These are phyloP conservation scores for Rubia tinctorum DNA, from an alignment of 305 asterid species.

Conservation along the genomic window DNA sequence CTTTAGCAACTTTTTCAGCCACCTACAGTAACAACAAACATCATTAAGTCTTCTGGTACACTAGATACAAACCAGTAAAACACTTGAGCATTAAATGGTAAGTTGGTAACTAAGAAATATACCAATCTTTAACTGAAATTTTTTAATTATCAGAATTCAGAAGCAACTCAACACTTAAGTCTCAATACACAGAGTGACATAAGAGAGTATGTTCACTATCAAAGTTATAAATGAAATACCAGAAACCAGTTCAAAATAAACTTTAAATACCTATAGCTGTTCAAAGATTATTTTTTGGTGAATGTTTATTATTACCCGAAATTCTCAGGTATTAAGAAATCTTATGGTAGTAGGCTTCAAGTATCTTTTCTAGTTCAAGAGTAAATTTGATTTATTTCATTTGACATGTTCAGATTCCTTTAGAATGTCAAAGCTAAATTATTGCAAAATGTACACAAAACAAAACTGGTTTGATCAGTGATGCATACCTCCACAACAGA, in stretches of 20 bases:
- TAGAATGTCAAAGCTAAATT: background rate
- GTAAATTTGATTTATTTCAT: background rate
- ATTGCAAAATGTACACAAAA: background rate
- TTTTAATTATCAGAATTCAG: background rate
- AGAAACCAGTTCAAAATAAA: background rate
- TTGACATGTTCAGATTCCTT: background rate
- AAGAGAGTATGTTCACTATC: background rate
- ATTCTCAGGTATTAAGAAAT: background rate
- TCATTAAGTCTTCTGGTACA: background rate
- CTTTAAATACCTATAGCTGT: background rate
- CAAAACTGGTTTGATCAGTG: background rate
- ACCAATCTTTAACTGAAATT: background rate
- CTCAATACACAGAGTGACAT: too few species aligned
- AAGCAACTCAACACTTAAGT: background rate
- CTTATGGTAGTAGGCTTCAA: background rate
- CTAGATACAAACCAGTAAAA: background rate
- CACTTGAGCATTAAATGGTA: background rate
- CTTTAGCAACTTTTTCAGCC: slow-evolving; percentile 85
- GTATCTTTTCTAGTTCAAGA: background rate
- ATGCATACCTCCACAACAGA: slow-evolving; percentile 74
- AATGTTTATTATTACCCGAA: background rate
- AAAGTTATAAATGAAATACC: background rate
- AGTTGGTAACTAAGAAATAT: background rate
- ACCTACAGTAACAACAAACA: slow-evolving; percentile 37
- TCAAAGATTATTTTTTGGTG: background rate